Base-by-base conservation (phyloP, 2,329 filamentous ascomycete species). In the Alternaria solani region DNA sequence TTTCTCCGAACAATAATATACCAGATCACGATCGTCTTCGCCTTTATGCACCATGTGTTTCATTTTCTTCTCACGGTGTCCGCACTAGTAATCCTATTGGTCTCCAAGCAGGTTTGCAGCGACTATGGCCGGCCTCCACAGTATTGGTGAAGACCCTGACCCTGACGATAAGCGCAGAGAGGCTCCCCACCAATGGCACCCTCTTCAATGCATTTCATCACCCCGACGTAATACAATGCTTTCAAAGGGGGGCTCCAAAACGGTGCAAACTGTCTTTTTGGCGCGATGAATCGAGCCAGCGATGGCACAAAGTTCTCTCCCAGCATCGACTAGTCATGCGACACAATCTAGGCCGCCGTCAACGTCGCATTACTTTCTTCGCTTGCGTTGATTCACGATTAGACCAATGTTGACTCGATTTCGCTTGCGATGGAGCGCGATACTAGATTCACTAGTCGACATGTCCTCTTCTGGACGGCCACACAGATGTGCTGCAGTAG, bases 391-490 rank as follows among this genome's bases (percentile, higher is more conserved):
- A 28, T 14, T 5, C 16, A 8, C 42, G 41, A 53, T 51, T 56
- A 39, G 51, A 26, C 30, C 28, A 30, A 51, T 43, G 16, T 49
- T 52, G 44, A 55, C 48, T 30, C 23, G 14, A 38, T 25, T 23
- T 18, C 36, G 46, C 30, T 55, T 48, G 41, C 25, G 25, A 57
- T 42, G 51, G 53, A 30, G 55, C 49, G 8, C 36, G 18, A 43
- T 48, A 41, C 46, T 44, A 38, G 57, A 44, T 5, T 48, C 36
- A 51, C 44, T 41, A 42, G 55, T 51, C 46, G 54, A 57, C 47
- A 38, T 23, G 44, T n/a, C 68, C 65, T 58, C 53, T 76, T 76
- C 72, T 74, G 69, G 73, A 72, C 66, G 63, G 53, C 58, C 41
- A 51, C 62, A 70, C 66, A 66, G 48, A 67, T 57, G 51, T 57